A percentile compares a stretch with the other conserved stretches of the same genome.
These are phyloP conservation scores for Candida oleophila DNA, from an alignment of 805 yeast species.

Conservation along the genomic window DNA sequence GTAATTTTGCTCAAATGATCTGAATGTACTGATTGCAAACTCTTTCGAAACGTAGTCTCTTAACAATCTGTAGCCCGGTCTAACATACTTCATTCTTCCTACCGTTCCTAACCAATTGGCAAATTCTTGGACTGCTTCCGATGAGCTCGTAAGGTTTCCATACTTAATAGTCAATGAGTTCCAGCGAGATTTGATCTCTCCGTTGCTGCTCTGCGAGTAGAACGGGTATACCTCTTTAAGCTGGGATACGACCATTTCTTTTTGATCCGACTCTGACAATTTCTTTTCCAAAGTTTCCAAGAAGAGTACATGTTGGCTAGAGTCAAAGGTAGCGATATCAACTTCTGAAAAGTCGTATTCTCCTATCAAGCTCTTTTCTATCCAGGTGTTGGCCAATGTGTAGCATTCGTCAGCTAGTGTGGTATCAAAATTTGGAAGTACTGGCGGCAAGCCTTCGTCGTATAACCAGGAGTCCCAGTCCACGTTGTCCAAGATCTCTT, in stretches of 20 bases:
- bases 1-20: conserved; percentile 18
- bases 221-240: conserved; percentile 19
- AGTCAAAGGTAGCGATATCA: conserved; percentile 19
- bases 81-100: conserved; percentile 37
- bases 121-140: conserved; percentile 18
- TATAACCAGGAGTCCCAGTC: conserved; percentile 31
- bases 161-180: conserved; percentile 21
- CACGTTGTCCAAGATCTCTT: conserved; percentile 19
- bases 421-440: conserved; percentile 23
- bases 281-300: conserved; percentile 20
- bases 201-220: conserved; percentile 19
- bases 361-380: conserved; percentile 3
- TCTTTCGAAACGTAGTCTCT: conserved; percentile 20
- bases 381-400: conserved; percentile 22
- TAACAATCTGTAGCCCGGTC: conserved; percentile 32
- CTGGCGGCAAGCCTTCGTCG: conserved; percentile 27
- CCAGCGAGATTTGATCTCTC: conserved; percentile 24
- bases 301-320: conserved; percentile 25
- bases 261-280: conserved; percentile 9
- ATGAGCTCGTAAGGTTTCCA: conserved; percentile 15
- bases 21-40: conserved; percentile 26
- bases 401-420: conserved; percentile 29
- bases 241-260: conserved; percentile 11
- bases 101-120: conserved; percentile 33
- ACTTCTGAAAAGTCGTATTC: conserved; percentile 8